These are phyloP conservation scores for Oryza rufipogon DNA, from an alignment of 176 grass and related monocot genomes.

Conservation along the genomic window DNA sequence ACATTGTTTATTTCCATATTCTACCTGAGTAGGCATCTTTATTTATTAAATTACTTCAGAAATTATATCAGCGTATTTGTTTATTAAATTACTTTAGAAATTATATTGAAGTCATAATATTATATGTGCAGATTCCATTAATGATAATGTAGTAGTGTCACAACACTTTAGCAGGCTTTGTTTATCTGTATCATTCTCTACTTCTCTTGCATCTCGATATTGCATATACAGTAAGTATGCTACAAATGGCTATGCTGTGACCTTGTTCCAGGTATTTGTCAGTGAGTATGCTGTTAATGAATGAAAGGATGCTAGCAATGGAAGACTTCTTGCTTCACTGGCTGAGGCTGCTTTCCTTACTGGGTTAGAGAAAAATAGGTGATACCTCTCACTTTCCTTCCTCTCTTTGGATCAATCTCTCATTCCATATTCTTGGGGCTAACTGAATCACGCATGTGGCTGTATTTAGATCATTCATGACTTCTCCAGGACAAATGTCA, in stretches of 20 bases:
- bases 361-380: conserved; percentile 66
- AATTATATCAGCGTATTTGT: no score
- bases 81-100: no score
- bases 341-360: conserved; percentile 65
- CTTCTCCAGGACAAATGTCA: background rate
- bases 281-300: conserved; percentile 65
- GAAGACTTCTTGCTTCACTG: conserved; percentile 62
- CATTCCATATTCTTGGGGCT: background rate
- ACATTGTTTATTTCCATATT: background rate
- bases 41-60: no score
- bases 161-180: no score
- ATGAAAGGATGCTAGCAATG: conserved; percentile 52
- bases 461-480: background rate
- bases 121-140: no score
- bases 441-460: background rate
- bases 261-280: conserved; percentile 38
- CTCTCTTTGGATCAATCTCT: background rate
- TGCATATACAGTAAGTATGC: background rate
- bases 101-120: no score
- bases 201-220: background rate
- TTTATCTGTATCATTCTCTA: background rate
- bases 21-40: background rate
- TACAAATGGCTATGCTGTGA: background rate
- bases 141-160: no score
- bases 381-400: background rate